These are phyloP conservation scores for Cucurbita argyrosperma DNA, from an alignment of 306 rosid species.

Conservation along the genomic window DNA sequence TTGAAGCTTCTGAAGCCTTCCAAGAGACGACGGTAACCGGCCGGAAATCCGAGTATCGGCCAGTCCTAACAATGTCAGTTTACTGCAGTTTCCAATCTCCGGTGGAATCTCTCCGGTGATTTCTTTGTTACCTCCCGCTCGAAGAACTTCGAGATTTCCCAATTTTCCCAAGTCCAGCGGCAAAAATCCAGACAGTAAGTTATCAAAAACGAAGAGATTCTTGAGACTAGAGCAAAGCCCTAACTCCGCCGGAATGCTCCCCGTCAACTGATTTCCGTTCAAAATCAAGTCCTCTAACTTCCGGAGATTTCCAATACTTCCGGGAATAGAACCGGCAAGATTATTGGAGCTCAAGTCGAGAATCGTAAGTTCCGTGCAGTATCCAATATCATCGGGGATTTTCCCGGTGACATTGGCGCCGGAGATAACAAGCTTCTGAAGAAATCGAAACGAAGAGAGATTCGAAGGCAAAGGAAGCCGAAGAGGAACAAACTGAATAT, in stretches of 20 bases:
- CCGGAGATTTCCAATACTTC: slow-evolving; percentile 40
- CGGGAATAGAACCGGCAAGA: slow-evolving; percentile 51
- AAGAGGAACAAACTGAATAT: slow-evolving; percentile 34
- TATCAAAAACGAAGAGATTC: slow-evolving; percentile 48
- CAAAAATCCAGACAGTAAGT: slow-evolving; percentile 34
- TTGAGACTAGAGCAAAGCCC: slow-evolving; percentile 40
- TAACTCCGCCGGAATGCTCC: slow-evolving; percentile 48
- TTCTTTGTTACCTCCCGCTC: slow-evolving; percentile 72
- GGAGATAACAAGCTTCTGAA: slow-evolving; percentile 47
- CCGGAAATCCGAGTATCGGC: slow-evolving; percentile 74
- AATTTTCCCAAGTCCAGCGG: slow-evolving; percentile 46
- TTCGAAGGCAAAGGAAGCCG: slow-evolving; percentile 56
- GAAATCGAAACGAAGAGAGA: slow-evolving; percentile 40
- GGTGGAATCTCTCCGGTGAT: slow-evolving; percentile 49
- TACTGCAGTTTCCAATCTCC: slow-evolving; percentile 52
- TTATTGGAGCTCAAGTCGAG: slow-evolving; percentile 57
- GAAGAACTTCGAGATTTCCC: slow-evolving; percentile 34
- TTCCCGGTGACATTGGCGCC: slow-evolving; percentile 51
- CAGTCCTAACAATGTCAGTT: slow-evolving; percentile 46
- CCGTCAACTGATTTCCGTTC: slow-evolving; percentile 62
- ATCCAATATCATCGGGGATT: slow-evolving; percentile 39
- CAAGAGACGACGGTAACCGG: slow-evolving; percentile 50
- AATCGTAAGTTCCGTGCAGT: slow-evolving; percentile 28
- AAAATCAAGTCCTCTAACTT: slow-evolving; percentile 47
- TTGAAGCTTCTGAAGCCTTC: slow-evolving; percentile 41